Evolutionary conservation across 2,329 filamentous ascomycete genomes (phyloP).

Genomic region (Fusarium circinatum): DNA sequence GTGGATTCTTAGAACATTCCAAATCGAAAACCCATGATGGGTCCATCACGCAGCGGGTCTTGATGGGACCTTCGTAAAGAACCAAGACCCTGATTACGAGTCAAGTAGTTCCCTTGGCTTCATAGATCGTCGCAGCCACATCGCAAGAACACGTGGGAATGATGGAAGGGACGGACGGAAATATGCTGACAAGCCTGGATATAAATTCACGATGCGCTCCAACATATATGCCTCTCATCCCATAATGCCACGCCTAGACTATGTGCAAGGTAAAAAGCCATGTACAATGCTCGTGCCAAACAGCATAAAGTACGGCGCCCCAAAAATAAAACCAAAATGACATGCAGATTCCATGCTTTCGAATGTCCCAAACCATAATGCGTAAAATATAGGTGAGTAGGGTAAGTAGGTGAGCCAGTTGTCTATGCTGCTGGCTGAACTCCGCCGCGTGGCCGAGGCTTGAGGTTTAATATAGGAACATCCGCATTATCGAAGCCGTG

Average conservation of each 20-base stretch:
- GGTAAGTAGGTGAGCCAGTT: not conserved
- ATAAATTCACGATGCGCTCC: conserved; percentile 35
- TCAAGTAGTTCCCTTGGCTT: not conserved
- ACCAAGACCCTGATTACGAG: not conserved
- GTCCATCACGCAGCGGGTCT: not conserved
- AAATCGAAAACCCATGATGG: not conserved
- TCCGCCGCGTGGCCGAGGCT: conserved; percentile 36
- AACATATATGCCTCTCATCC: conserved; percentile 19
- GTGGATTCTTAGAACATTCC: not conserved
- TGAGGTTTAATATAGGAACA: conserved; percentile 45
- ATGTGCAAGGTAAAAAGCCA: conserved; percentile 27
- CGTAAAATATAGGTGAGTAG: not conserved
- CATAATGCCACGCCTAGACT: conserved; percentile 18
- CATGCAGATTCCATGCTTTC: conserved; percentile 2
- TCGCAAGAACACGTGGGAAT: not conserved
- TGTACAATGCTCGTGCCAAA: conserved; percentile 15
- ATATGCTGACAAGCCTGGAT: conserved; percentile 21
- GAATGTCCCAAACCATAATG: conserved; percentile 8
- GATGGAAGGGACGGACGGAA: not conserved
- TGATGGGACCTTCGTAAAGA: not conserved
- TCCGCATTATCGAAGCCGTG: conserved; percentile 41
- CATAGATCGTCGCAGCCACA: not conserved
- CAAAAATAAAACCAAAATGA: conserved; percentile 9
- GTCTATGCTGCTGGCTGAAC: conserved; percentile 29
- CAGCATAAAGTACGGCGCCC: not conserved